Evolutionary conservation across 371 early-diverging fungal species (phyloP), one percentile per base, ranked within the genome.

Genomic region (Actinomortierella ambigua): DNA sequence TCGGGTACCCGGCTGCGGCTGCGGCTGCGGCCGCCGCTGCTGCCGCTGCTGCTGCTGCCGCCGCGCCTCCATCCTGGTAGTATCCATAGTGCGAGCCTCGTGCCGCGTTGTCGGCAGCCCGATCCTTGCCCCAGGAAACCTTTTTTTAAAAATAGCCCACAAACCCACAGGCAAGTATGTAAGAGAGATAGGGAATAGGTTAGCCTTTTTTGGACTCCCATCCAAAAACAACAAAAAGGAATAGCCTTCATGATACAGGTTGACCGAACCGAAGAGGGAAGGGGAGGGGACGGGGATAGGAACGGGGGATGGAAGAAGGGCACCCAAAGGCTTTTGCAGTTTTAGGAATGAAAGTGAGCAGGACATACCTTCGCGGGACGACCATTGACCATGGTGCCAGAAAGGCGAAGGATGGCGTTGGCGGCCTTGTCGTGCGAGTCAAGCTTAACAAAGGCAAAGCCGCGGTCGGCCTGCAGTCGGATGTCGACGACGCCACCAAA

Each of bases 41-140:
- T 11, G 34, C 34, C 11, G 34, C 34, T 11, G 34, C 34, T 6
- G 34, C 34, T 34, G 34, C 34, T 6, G 34, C 34, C 4, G 34
- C n/a, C n/a, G n/a, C n/a, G n/a, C n/a, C 34, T 34, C 34, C 34
- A 58, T 67, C 66, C 20, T 48, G 11, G 43, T 73, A 73, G 40
- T 67, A 66, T 27, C 69, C 65, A 24, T 75, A 69, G 26, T 64
- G 63, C 47, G 67, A 69, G 52, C 58, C 50, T 18, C 76, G 69
- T 7, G 61, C 57, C 14, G 63, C 66, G 44, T 65, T 66, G 48
- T 81, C 82, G 7, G 82, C 81, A 54, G 82, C 75, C 40, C 92
- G 82, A 55, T 94, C 94, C 77, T 92, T 92, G 57, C 95, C 95
- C 95, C 95, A 95, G n/a, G 93, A 93, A 65, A 91, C 82, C 91